Evolutionary conservation across 495 filamentous ascomycete species (phyloP).

Genomic region (Friedmanniomyces simplex): DNA sequence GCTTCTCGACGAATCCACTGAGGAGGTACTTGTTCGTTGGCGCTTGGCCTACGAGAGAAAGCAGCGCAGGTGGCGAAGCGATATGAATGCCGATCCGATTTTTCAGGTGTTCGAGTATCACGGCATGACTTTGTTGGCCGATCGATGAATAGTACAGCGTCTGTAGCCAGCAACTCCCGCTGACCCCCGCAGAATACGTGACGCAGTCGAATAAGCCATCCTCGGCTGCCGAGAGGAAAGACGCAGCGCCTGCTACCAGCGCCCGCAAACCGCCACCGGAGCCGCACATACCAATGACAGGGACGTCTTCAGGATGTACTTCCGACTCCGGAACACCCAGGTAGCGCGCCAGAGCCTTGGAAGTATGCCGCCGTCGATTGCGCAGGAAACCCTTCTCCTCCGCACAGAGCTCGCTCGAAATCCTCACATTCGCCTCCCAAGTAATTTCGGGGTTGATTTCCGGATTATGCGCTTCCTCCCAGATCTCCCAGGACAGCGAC

Average conservation of each 20-base stretch:
- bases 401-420: slow-evolving; percentile 70
- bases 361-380: slow-evolving; percentile 53
- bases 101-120: slow-evolving; percentile 75
- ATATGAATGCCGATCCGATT: slow-evolving; percentile 74
- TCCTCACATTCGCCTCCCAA: slow-evolving; percentile 65
- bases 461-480: slow-evolving; percentile 79
- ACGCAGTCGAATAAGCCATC: slow-evolving; percentile 84
- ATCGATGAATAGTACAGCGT: slow-evolving; percentile 81
- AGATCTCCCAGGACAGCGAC: slow-evolving; percentile 83
- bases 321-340: slow-evolving; percentile 64
- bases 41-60: slow-evolving; percentile 62
- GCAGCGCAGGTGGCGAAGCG: slow-evolving; percentile 76
- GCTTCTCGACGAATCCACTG: slow-evolving; percentile 77
- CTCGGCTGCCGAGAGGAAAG: slow-evolving; percentile 67
- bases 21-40: slow-evolving; percentile 91
- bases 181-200: slow-evolving; percentile 90
- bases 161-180: slow-evolving; percentile 92
- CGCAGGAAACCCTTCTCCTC: slow-evolving; percentile 67
- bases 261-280: slow-evolving; percentile 87
- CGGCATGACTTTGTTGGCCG: slow-evolving; percentile 49
- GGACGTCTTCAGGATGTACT: slow-evolving; percentile 86
- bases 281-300: slow-evolving; percentile 82
- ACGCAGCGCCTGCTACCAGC: slow-evolving; percentile 79
- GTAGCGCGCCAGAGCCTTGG: slow-evolving; percentile 67
- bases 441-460: slow-evolving; percentile 75